Conservation (phyloP, 163 green algal genomes). For the Chlamydomonas reinhardtii region DNA sequence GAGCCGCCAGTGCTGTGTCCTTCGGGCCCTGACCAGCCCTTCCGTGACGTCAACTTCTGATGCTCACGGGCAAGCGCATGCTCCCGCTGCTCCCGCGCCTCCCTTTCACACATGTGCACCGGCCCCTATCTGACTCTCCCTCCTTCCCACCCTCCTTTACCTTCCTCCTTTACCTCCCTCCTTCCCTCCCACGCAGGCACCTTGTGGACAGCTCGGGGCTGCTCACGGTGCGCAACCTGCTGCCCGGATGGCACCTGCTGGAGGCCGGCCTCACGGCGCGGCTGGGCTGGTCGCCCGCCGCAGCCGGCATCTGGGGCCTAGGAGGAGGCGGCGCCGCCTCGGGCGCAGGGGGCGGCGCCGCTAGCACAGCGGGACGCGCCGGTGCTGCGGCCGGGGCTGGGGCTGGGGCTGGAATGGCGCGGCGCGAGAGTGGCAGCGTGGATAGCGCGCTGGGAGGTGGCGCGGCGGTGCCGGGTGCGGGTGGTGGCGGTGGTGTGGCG, state of each 20-base stretch:
- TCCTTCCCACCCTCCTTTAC: too few relatives aligned
- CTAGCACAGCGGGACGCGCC: too few relatives aligned
- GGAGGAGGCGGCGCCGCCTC: too few relatives aligned
- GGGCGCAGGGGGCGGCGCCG: neutral
- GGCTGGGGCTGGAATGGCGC: neutral
- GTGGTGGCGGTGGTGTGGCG: neutral
- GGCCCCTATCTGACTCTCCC: too few relatives aligned
- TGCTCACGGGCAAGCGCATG: too few relatives aligned
- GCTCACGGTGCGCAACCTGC: conserved; percentile 33
- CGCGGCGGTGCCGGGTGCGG: too few relatives aligned
- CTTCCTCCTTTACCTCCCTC: too few relatives aligned
- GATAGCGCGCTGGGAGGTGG: neutral
- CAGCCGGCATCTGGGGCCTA: neutral
- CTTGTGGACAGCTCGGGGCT: conserved; percentile 7
- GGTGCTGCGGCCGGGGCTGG: neutral
- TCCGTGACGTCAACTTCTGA: too few relatives aligned
- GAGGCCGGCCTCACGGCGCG: conserved; percentile 4
- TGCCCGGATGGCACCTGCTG: conserved; percentile 25
- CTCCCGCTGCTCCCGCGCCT: too few relatives aligned
- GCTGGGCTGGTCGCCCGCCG: conserved; percentile 27
- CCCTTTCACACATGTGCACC: too few relatives aligned
- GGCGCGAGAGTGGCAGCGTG: neutral
- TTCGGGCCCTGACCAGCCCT: too few relatives aligned
- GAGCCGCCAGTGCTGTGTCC: too few relatives aligned
- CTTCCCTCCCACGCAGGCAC: neutral